A percentile compares a stretch with the other conserved stretches of the same genome.
phyloP scores from a whole-genome alignment of 192 early-diverging fungal genomes.

The Chytriomyces sp. region DNA sequence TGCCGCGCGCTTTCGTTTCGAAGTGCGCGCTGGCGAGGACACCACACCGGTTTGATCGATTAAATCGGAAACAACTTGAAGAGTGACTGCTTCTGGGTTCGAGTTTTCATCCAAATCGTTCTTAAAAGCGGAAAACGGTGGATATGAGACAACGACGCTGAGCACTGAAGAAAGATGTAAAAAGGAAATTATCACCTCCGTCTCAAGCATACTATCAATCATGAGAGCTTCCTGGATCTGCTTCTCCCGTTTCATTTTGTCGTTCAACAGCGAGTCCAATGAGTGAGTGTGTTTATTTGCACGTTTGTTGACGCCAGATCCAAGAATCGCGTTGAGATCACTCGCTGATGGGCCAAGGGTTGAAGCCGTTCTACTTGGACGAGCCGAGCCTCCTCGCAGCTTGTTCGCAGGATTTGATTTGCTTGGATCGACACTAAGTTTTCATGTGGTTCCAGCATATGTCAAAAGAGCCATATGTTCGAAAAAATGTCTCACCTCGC shows the following conservation, averaged over 20 bases:
- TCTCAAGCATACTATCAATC: constrained; percentile 2
- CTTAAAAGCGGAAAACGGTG: neutral
- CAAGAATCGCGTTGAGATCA: neutral
- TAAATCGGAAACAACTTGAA: neutral
- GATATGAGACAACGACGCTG: too few relatives aligned
- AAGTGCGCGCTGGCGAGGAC: neutral
- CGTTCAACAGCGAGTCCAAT: constrained; percentile 23
- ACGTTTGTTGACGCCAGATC: constrained; percentile 6
- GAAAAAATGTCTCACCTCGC: neutral
- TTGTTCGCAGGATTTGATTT: neutral
- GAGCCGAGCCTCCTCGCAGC: neutral
- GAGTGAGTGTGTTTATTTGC: constrained; percentile 16
- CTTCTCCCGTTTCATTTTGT: constrained; percentile 31
- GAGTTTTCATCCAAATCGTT: constrained; percentile 15
- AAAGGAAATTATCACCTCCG: neutral
- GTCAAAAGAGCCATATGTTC: neutral
- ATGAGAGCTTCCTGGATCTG: constrained; percentile 15
- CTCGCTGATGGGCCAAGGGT: neutral
- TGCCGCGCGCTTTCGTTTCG: neutral
- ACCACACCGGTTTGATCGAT: neutral
- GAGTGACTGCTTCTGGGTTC: neutral
- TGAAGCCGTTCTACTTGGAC: neutral
- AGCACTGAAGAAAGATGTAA: neutral
- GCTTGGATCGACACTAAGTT: neutral
- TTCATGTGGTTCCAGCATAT: neutral